A percentile compares a stretch with the other conserved stretches of the same genome.
These are phyloP conservation scores for Phaeosphaeriaceae sp. DNA, from an alignment of 2,329 filamentous ascomycete species.

Conservation along the genomic window DNA sequence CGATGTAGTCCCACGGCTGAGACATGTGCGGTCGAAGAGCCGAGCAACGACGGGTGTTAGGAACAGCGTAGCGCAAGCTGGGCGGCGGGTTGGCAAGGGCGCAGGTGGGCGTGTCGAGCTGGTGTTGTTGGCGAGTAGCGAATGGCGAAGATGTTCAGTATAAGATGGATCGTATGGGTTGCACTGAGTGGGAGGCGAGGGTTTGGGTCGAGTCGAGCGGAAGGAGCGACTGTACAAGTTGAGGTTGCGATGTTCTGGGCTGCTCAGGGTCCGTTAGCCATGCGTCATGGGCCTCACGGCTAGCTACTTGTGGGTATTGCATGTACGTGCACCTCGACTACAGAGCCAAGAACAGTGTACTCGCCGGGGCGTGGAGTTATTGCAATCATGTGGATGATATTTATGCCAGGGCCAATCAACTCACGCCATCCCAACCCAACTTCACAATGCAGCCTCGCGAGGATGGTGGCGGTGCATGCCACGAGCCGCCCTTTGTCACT, in stretches of 20 bases:
- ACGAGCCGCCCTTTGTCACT: not conserved
- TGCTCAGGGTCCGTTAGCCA: not conserved
- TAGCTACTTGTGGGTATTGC: no score
- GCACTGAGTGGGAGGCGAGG: no score
- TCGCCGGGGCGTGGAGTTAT: no score
- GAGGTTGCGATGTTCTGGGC: not conserved
- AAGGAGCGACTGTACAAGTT: not conserved
- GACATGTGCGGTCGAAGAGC: slow-evolving; percentile 46
- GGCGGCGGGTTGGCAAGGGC: not conserved
- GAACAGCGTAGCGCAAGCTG: slow-evolving; percentile 12
- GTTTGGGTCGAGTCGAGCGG: not conserved
- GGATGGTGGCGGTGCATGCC: not conserved
- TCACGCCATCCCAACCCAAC: not conserved
- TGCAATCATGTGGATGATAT: not conserved
- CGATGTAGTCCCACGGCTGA: slow-evolving; percentile 96
- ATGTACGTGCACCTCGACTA: no score
- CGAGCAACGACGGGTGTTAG: slow-evolving; percentile 11
- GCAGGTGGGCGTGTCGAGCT: not conserved
- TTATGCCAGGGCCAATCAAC: not conserved
- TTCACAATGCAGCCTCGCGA: no score
- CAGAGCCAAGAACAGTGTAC: not conserved
- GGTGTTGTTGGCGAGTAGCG: not conserved
- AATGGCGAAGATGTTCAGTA: not conserved
- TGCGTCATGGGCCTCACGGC: no score
- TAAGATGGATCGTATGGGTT: no score